Evolutionary conservation across 169 alveolate species (phyloP), one percentile per base, ranked within the genome.

Genomic region (Plasmodium inui): DNA sequence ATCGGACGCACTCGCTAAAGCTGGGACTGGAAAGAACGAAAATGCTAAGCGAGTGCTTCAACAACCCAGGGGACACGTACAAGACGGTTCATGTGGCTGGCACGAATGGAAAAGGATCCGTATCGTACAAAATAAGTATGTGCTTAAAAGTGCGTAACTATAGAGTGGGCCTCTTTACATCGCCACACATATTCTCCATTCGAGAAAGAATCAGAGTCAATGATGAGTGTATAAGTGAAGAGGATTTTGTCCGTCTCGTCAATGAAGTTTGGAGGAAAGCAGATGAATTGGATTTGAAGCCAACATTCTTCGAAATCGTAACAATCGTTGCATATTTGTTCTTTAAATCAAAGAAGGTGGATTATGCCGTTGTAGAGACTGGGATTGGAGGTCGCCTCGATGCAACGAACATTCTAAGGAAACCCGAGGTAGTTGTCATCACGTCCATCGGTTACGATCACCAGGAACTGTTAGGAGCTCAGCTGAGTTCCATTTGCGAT

Each of bases 361-460:
- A 98, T 71, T 97, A 96, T 93, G 99, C 98, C 14, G 97, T 98
- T 17, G 39, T 98, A 22, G 99, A 98, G 94, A 95, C 98, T 14
- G 99, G 99, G 2, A n/a, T 97, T 17, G 99, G 99, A 30, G 99
- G 99, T 7, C 85, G 97, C 55, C 89, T 92, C 14, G 99, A 98
- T 96, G 93, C 98, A 9, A 98, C 99, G 2, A 98, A 98, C 85
- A 89, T 98, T 37, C 86, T 97, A 6, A 84, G 67, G n/a, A 78
- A 90, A n/a, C 98, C 99, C 46, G 93, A 96, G 57, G 32, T 95
- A 26, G 85, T 96, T 34, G 97, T 97, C 14, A 98, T 98, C 41
- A 96, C 99, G 0, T 96, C 98, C n/a, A 97, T 98, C 37, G 99
- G 98, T 19, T 95, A 93, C 86, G 99, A 98, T 70, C 99, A 98